A percentile compares a stretch with the other conserved stretches of the same genome.
Conservation (phyloP, 805 yeast genomes). For the Monosporozyma siamensis region DNA sequence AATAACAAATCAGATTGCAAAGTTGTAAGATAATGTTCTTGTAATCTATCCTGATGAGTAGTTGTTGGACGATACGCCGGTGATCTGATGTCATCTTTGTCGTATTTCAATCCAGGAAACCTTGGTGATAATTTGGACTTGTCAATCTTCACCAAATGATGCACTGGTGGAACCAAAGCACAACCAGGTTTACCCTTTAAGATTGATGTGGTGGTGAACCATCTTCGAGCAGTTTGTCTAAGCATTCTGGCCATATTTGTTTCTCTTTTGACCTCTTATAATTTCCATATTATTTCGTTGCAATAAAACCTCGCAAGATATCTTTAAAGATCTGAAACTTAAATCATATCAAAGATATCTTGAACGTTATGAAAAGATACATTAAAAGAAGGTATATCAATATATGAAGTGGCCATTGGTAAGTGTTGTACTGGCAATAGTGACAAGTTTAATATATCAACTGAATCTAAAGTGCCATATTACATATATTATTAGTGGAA, state of each 20-base stretch:
- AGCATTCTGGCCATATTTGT: background rate
- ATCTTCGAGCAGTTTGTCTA: constrained; percentile 8
- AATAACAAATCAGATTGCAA: constrained; percentile 69
- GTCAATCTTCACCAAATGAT: constrained; percentile 70
- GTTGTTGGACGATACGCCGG: constrained; percentile 67
- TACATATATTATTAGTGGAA: too few species aligned
- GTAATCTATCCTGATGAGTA: constrained; percentile 71
- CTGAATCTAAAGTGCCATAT: background rate
- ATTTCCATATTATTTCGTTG: too few species aligned
- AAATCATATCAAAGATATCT: too few species aligned
- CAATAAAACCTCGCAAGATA: too few species aligned
- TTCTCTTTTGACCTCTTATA: too few species aligned
- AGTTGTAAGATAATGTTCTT: constrained; percentile 67
- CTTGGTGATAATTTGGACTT: constrained; percentile 64
- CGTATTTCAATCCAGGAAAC: constrained; percentile 55
- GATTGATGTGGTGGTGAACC: constrained; percentile 27
- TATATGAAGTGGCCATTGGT: background rate
- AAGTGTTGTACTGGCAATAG: background rate
- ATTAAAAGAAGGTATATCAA: too few species aligned
- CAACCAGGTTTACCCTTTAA: constrained; percentile 41
- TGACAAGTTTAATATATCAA: background rate
- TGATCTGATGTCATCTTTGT: constrained; percentile 68
- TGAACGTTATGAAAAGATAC: background rate
- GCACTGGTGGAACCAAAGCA: constrained; percentile 83
- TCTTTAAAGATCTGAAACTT: too few species aligned